A percentile compares a stretch with the other conserved stretches of the same genome.
These are phyloP conservation scores for Lodderomyces orthopsilosis DNA, from an alignment of 1,139 yeast genomes.

Conservation along the genomic window DNA sequence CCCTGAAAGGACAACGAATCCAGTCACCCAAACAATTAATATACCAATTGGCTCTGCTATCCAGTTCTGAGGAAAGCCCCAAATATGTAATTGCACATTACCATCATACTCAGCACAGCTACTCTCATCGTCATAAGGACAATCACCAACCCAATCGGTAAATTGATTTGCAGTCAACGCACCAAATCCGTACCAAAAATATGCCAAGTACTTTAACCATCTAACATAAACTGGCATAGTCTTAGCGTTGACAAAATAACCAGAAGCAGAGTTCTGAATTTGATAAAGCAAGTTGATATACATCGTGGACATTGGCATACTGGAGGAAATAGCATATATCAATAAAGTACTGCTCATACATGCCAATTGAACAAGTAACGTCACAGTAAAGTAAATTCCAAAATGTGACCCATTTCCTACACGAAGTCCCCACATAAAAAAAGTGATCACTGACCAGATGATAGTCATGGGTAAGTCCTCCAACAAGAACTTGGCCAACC, in stretches of 20 bases:
- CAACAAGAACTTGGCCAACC: slow-evolving; percentile 60
- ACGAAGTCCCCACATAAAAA: slow-evolving; percentile 73
- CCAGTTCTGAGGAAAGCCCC: slow-evolving; percentile 70
- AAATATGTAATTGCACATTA: slow-evolving; percentile 45
- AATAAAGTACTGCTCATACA: slow-evolving; percentile 57
- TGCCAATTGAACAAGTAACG: slow-evolving; percentile 53
- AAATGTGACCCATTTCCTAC: slow-evolving; percentile 37
- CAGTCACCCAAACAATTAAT: slow-evolving; percentile 57
- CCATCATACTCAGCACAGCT: slow-evolving; percentile 51
- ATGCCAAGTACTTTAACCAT: slow-evolving; percentile 76
- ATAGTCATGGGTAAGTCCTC: slow-evolving; percentile 71
- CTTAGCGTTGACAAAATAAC: slow-evolving; percentile 71
- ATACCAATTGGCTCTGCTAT: slow-evolving; percentile 63
- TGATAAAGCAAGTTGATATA: slow-evolving; percentile 65
- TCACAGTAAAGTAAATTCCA: slow-evolving; percentile 60
- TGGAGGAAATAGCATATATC: slow-evolving; percentile 58
- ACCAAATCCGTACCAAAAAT: slow-evolving; percentile 78
- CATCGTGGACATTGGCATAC: slow-evolving; percentile 64
- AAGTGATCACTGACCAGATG: slow-evolving; percentile 58
- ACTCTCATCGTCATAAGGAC: slow-evolving; percentile 38
- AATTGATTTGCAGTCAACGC: slow-evolving; percentile 66
- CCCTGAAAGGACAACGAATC: slow-evolving; percentile 50
- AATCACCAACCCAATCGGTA: slow-evolving; percentile 56
- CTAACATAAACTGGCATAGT: slow-evolving; percentile 83
- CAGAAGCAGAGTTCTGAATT: slow-evolving; percentile 75